Evolutionary conservation across 345 rosid genomes (phyloP).

Genomic region (Eucalyptus paniculata): DNA sequence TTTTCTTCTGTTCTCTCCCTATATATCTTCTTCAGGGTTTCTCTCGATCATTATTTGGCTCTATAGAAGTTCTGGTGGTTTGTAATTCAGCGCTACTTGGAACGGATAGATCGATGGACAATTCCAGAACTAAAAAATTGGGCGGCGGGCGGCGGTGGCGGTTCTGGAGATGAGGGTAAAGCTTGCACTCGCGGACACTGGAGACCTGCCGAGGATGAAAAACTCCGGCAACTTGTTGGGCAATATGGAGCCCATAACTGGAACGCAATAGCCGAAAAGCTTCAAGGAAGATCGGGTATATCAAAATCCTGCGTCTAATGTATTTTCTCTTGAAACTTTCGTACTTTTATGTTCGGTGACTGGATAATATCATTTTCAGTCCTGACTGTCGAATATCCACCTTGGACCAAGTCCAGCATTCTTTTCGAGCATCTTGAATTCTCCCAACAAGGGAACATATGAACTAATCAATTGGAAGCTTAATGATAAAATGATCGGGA

Average conservation of each 20-base stretch:
- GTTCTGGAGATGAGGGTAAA: slow-evolving; percentile 22
- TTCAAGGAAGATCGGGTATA: slow-evolving; percentile 67
- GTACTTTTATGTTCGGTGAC: neutral
- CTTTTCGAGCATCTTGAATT: neutral
- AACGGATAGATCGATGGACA: neutral
- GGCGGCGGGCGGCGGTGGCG: neutral
- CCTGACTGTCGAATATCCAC: neutral
- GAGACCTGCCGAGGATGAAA: slow-evolving; percentile 70
- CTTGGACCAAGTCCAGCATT: neutral
- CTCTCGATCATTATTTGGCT: neutral
- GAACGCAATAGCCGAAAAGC: slow-evolving; percentile 66
- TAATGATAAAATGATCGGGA: neutral
- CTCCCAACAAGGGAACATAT: neutral
- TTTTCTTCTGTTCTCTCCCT: slow-evolving; percentile 1
- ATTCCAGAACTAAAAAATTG: neutral
- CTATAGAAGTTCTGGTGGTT: neutral
- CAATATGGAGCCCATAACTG: slow-evolving; percentile 62
- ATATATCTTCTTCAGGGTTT: slow-evolving; percentile 28
- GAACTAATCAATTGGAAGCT: neutral
- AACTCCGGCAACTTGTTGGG: slow-evolving; percentile 47
- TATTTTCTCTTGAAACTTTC: neutral
- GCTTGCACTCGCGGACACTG: slow-evolving; percentile 59
- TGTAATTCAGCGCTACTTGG: neutral
- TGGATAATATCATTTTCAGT: neutral
- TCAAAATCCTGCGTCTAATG: neutral